Base-by-base conservation (phyloP, 768 basidiomycete species). In the Tulasnella sp. region DNA sequence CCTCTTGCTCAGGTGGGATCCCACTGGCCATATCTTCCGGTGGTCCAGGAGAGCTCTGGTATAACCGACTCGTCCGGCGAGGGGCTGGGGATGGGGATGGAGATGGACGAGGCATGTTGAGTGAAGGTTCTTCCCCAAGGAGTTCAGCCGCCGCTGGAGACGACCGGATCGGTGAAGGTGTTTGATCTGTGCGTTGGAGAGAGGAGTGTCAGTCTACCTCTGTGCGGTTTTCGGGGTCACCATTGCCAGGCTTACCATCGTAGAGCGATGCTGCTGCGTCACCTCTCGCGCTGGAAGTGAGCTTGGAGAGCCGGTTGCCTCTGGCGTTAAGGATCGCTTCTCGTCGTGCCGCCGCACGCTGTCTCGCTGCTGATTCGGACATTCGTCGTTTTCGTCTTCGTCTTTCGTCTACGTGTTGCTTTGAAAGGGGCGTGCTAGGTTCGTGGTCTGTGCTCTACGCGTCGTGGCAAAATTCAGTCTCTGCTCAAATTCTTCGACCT, bases 271-370 rank as follows among this genome's bases (percentile, higher is more conserved):
- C 84, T 11, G 86, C 88, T 76, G 93, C 91, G 71, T 91, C 91
- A 52, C 89, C 88, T 29, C 93, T 87, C 42, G 91, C 87, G 3
- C 90, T 90, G 2, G 90, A 91, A 4, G 93, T 93, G 64, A 94
- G 87, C 80, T 90, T 93, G 38, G 91, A 90, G 58, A 94, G 88
- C 74, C 93, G 88, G 85, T 93, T 91, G 37, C 85, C 85, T 17
- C 91, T 89, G 73, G 91, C 86, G 78, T 85, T 86, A 29, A 93
- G 87, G 76, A 94, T 93, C 42, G 93, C 93, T 83, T 88, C 91
- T 80, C 89, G 84, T 64, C 93, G 87, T 12, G 93, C 93, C 83
- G 92, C 92, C 82, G 92, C 91, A 79, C 90, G 89, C 77, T 89
- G 88, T 83, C 77, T 77, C 14, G 76, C 75, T 49, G 42, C 72